Evolutionary conservation across 2,329 filamentous ascomycete genomes (phyloP).

Genomic region (Talaromyces atroroseus): DNA sequence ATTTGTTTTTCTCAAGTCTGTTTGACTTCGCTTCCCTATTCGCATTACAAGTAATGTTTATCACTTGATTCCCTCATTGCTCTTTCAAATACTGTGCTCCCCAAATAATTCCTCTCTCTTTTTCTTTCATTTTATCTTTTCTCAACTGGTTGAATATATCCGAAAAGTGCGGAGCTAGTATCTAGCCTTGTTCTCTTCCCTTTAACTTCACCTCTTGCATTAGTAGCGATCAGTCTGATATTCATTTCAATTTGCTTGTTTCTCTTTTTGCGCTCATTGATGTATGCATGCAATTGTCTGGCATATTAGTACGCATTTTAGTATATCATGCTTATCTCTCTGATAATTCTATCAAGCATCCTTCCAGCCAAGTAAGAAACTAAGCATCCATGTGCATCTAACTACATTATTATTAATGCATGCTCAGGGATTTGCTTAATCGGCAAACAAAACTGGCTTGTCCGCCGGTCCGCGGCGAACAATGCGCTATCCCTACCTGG

Average conservation of each 20-base stretch:
- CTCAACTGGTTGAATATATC: constrained; percentile 6
- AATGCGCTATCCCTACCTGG: not conserved
- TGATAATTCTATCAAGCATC: not conserved
- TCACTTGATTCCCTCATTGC: constrained; percentile 7
- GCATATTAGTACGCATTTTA: not conserved
- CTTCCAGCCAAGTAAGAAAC: not conserved
- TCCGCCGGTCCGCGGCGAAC: constrained; percentile 12
- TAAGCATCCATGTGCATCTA: constrained; percentile 43
- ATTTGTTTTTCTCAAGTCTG: not conserved
- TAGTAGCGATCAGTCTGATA: constrained; percentile 32
- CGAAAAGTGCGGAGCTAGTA: not conserved
- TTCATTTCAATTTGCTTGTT: not conserved
- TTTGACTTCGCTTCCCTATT: not conserved
- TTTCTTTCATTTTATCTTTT: not conserved
- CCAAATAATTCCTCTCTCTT: not conserved
- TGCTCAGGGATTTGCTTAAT: constrained; percentile 30
- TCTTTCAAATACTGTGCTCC: not conserved
- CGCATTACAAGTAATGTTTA: constrained; percentile 4
- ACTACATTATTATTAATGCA: constrained; percentile 51
- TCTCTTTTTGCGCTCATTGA: not conserved
- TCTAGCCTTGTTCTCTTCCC: not conserved
- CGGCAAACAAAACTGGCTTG: not conserved
- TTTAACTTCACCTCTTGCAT: not conserved
- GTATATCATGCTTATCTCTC: not conserved
- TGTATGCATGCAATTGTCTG: not conserved